Conservation (phyloP, 208 protist species). For the Leishmania mexicana region DNA sequence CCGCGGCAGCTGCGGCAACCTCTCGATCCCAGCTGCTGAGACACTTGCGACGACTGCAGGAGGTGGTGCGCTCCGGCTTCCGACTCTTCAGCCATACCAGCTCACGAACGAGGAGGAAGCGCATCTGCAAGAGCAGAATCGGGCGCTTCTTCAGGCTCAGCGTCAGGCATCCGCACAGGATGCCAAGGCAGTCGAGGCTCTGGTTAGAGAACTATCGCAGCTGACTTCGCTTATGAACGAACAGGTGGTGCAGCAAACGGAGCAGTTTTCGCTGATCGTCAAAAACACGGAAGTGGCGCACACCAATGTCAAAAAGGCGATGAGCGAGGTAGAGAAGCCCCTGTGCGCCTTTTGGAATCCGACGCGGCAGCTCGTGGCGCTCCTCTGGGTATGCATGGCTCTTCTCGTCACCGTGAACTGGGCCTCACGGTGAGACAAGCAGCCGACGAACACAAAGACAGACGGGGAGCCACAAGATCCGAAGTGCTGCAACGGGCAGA, state of each 20-base stretch:
- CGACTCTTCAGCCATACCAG: conserved; percentile 6
- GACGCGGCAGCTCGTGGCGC: conserved; percentile 75
- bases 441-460: neutral
- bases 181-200: conserved; percentile 70
- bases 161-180: conserved; percentile 58
- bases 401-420: conserved; percentile 65
- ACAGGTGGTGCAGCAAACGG: conserved; percentile 79
- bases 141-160: conserved; percentile 57
- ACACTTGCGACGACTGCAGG: neutral
- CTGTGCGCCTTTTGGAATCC: conserved; percentile 66
- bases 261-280: conserved; percentile 78
- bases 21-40: neutral
- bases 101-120: conserved; percentile 52
- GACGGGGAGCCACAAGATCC: neutral
- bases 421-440: conserved; percentile 16
- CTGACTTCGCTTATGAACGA: conserved; percentile 87
- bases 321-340: conserved; percentile 64
- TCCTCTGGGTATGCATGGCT: conserved; percentile 71
- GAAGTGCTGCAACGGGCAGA: neutral
- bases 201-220: conserved; percentile 85
- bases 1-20: neutral
- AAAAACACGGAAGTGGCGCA: conserved; percentile 74
- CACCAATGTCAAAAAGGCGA: conserved; percentile 61
- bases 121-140: conserved; percentile 44
- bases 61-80: neutral